phyloP scores from a whole-genome alignment of 2,329 filamentous ascomycete genomes.

The Pseudogymnoascus sp. region DNA sequence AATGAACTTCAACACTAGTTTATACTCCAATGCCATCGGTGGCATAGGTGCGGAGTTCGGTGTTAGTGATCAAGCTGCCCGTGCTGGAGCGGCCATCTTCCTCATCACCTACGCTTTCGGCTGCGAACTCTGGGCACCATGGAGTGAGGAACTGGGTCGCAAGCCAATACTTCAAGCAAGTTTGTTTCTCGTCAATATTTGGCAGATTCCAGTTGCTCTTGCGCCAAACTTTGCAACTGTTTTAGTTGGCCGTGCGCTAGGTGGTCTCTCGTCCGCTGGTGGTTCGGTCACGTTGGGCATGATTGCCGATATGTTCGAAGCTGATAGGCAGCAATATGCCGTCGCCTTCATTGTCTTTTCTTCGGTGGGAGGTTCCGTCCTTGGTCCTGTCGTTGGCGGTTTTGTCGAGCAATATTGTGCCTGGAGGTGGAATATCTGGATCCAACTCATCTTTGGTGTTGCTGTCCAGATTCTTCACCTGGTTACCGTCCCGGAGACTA shows the following conservation, averaged over 20 bases:
- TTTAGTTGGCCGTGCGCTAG: constrained; percentile 60
- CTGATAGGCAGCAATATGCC: constrained; percentile 64
- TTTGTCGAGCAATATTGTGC: constrained; percentile 58
- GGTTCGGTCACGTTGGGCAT: constrained; percentile 67
- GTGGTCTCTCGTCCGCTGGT: constrained; percentile 62
- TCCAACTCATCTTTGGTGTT: constrained; percentile 70
- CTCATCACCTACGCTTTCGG: constrained; percentile 74
- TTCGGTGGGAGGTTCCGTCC: constrained; percentile 66
- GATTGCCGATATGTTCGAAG: constrained; percentile 66
- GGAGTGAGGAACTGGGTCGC: constrained; percentile 75
- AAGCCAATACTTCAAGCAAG: constrained; percentile 66
- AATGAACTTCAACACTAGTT: constrained; percentile 71
- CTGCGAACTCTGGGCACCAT: constrained; percentile 81
- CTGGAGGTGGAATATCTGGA: constrained; percentile 78
- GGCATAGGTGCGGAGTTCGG: constrained; percentile 59
- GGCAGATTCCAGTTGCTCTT: constrained; percentile 62
- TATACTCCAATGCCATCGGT: constrained; percentile 60
- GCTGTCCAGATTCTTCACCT: constrained; percentile 60
- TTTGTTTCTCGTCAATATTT: constrained; percentile 69
- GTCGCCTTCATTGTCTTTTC: constrained; percentile 72
- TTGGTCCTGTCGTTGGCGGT: constrained; percentile 71
- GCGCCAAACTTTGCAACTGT: constrained; percentile 65
- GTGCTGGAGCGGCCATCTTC: constrained; percentile 70
- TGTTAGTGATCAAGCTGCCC: constrained; percentile 59
- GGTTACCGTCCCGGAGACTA: constrained; percentile 66